Evolutionary conservation across 2,329 filamentous ascomycete genomes (phyloP).

Genomic region (Alternaria sp.): DNA sequence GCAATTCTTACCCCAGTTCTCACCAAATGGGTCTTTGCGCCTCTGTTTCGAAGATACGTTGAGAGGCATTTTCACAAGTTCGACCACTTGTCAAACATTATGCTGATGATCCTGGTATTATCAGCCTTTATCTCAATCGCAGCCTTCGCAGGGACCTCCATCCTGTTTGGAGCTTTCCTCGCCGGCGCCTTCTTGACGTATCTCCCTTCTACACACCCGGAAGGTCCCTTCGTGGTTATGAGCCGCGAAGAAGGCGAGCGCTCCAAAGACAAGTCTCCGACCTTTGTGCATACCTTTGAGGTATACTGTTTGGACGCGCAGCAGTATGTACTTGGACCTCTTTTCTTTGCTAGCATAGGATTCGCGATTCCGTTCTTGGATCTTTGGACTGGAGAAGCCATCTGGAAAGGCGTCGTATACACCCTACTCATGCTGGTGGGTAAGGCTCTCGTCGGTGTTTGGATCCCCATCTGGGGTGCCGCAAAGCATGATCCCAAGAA

Average conservation of each 20-base stretch:
- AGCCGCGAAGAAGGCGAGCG: conserved; percentile 34
- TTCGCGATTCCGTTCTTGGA: conserved; percentile 39
- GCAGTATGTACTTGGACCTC: conserved; percentile 44
- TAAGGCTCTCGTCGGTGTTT: conserved; percentile 18
- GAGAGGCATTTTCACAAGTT: conserved; percentile 27
- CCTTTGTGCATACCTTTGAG: conserved; percentile 40
- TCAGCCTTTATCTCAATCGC: conserved; percentile 38
- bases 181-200: conserved; percentile 39
- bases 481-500: conserved; percentile 11
- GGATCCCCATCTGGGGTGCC: conserved; percentile 14
- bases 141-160: conserved; percentile 36
- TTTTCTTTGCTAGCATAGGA: conserved; percentile 41
- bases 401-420: conserved; percentile 38
- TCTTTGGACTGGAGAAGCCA: conserved; percentile 35
- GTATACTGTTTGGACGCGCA: conserved; percentile 55
- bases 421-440: conserved; percentile 32
- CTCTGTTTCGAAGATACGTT: conserved; percentile 23
- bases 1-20: conserved; percentile 30
- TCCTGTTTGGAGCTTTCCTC: conserved; percentile 40
- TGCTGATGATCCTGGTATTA: conserved; percentile 36
- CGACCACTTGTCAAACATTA: conserved; percentile 33
- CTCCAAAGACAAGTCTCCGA: conserved; percentile 32
- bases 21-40: conserved; percentile 48
- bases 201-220: conserved; percentile 27
- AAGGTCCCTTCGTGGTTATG: conserved; percentile 32